These are phyloP conservation scores for Noccaea caerulescens DNA, from an alignment of 345 rosid species.

Conservation along the genomic window DNA sequence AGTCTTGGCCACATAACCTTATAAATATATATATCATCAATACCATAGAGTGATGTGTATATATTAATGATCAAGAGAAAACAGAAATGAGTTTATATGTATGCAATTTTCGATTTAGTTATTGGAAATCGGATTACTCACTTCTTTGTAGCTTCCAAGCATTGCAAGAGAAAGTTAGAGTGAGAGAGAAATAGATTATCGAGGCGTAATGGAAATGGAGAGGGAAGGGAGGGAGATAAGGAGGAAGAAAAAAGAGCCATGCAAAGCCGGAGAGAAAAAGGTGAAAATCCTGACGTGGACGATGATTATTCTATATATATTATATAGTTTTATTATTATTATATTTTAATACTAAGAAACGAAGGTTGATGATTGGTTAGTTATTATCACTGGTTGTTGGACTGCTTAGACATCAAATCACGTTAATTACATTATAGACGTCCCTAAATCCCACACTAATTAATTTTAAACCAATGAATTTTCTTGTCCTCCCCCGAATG, in stretches of 20 bases:
- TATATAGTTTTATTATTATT: background rate
- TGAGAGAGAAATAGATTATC: constrained; percentile 12
- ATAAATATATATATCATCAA: constrained; percentile 6
- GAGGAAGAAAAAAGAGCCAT: constrained; percentile 54
- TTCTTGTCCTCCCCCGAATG: constrained; percentile 9
- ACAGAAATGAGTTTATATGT: background rate
- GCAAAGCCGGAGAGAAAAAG: constrained; percentile 56
- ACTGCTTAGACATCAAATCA: constrained; percentile 32
- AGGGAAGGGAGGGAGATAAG: constrained; percentile 32
- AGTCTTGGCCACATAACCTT: constrained; percentile 84
- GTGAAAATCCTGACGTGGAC: constrained; percentile 49
- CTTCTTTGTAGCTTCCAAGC: constrained; percentile 55
- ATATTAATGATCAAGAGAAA: constrained; percentile 3
- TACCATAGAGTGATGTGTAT: background rate
- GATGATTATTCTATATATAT: constrained; percentile 33
- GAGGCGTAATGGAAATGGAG: constrained; percentile 1
- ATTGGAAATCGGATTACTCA: constrained; percentile 32
- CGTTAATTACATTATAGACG: constrained; percentile 29
- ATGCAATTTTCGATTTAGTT: background rate
- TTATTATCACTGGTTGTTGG: constrained; percentile 39
- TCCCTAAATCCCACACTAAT: constrained; percentile 31
- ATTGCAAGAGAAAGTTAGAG: constrained; percentile 37
- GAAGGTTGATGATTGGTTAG: constrained; percentile 36
- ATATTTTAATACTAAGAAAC: constrained; percentile 29
- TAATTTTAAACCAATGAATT: background rate